Conservation (phyloP, 2,329 filamentous ascomycete species). For the Colletotrichum sp. region DNA sequence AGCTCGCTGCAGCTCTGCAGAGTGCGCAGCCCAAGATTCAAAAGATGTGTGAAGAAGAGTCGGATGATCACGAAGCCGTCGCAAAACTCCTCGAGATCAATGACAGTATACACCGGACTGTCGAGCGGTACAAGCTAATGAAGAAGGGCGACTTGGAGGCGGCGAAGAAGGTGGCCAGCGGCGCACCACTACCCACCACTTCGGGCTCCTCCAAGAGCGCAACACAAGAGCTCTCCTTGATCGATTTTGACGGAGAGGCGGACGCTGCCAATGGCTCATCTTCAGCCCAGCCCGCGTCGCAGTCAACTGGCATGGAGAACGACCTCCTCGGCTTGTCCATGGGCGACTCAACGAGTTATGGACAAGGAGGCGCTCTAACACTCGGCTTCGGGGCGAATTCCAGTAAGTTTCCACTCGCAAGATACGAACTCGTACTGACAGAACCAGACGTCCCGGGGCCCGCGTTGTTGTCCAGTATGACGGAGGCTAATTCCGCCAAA, state of each 20-base stretch:
- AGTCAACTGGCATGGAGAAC: conserved; percentile 77
- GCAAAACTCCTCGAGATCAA: conserved; percentile 97
- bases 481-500: conserved; percentile 63
- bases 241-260: conserved; percentile 80
- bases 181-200: conserved; percentile 55
- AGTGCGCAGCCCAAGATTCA: conserved; percentile 98
- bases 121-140: conserved; percentile 92
- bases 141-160: conserved; percentile 92
- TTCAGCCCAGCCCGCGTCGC: conserved; percentile 41
- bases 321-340: conserved; percentile 90
- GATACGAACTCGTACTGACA: conserved; percentile 27
- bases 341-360: conserved; percentile 67
- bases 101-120: conserved; percentile 96
- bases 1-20: conserved; percentile 85
- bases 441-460: conserved; percentile 65
- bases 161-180: conserved; percentile 82
- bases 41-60: conserved; percentile 99
- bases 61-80: conserved; percentile 94
- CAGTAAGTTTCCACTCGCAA: conserved; percentile 50
- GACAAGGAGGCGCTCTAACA: conserved; percentile 80
- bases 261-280: conserved; percentile 50
- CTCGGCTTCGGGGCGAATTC: conserved; percentile 76
- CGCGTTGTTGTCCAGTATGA: conserved; percentile 67
- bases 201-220: conserved; percentile 56
- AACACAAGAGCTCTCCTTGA: conserved; percentile 82